Conservation (phyloP, 2,329 filamentous ascomycete species). For the Teratosphaeria viscida region DNA sequence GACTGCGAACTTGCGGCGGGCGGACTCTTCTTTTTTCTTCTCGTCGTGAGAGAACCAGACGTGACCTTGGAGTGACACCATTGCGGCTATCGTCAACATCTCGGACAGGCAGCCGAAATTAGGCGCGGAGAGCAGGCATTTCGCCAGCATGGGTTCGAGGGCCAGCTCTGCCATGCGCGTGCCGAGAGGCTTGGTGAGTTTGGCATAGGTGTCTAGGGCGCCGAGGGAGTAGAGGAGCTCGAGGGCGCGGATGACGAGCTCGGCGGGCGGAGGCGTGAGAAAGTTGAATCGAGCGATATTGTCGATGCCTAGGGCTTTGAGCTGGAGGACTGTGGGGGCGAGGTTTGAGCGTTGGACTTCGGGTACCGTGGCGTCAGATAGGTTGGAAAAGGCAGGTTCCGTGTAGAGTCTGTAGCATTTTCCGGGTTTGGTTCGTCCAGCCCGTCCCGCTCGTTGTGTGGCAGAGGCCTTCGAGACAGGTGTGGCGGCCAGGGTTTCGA, state of each 20-base stretch:
- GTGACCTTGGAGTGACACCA: conserved; percentile 76
- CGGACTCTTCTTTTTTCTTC: conserved; percentile 62
- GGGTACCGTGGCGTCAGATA: conserved; percentile 66
- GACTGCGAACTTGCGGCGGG: conserved; percentile 71
- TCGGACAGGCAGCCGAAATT: conserved; percentile 72
- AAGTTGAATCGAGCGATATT: conserved; percentile 89
- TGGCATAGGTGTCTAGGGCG: conserved; percentile 79
- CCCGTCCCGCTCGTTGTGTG: conserved; percentile 81
- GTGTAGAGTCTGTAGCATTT: conserved; percentile 94
- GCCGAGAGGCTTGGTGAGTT: conserved; percentile 80
- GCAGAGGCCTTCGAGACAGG: conserved; percentile 84
- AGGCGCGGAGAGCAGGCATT: conserved; percentile 66
- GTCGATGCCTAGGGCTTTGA: conserved; percentile 91
- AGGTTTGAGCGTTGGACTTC: conserved; percentile 91
- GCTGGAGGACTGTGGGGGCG: conserved; percentile 75
- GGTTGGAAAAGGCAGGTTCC: conserved; percentile 54
- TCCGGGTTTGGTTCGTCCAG: conserved; percentile 76
- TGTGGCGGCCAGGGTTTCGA: conserved; percentile 74
- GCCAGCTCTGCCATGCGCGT: conserved; percentile 85
- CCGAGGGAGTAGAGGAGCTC: conserved; percentile 81
- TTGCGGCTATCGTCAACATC: conserved; percentile 83
- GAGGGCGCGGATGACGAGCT: conserved; percentile 73
- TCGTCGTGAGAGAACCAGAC: conserved; percentile 70
- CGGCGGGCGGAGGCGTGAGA: conserved; percentile 71
- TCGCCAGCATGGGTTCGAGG: conserved; percentile 91